Evolutionary conservation across 2,329 filamentous ascomycete genomes (phyloP).

Genomic region (Ophiostoma fasciatum): DNA sequence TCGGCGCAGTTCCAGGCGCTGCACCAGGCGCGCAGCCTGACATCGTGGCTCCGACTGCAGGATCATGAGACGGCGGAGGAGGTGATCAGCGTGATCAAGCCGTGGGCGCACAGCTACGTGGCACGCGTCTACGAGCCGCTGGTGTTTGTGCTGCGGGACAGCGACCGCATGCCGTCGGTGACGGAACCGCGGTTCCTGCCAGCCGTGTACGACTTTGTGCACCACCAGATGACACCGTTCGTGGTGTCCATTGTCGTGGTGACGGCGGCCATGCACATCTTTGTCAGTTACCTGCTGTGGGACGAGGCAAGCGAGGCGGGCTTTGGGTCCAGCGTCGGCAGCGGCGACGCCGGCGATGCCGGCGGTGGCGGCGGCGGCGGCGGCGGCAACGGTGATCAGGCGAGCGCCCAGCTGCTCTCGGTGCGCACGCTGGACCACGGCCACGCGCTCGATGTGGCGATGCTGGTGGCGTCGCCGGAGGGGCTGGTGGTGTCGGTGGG

Average conservation of each 20-base stretch:
- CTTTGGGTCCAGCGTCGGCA: conserved; percentile 16
- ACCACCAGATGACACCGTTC: conserved; percentile 43
- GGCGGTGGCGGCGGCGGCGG: conserved; percentile 21
- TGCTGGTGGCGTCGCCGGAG: conserved; percentile 45
- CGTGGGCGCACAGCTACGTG: conserved; percentile 53
- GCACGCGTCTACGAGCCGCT: conserved; percentile 62
- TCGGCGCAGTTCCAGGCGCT: conserved; percentile 40
- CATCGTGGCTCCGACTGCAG: conserved; percentile 61
- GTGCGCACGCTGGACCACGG: conserved; percentile 46
- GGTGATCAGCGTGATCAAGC: conserved; percentile 62
- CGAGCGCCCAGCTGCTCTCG: no score
- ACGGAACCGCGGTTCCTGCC: conserved; percentile 35
- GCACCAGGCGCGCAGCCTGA: conserved; percentile 61
- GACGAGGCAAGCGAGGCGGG: conserved; percentile 28
- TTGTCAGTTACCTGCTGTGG: conserved; percentile 56
- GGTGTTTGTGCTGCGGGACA: conserved; percentile 54
- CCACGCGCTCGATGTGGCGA: conserved; percentile 54
- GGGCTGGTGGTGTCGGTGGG: conserved; percentile 56
- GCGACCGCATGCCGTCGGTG: conserved; percentile 45
- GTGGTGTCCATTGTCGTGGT: conserved; percentile 47
- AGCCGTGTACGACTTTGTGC: conserved; percentile 52
- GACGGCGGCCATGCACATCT: conserved; percentile 48
- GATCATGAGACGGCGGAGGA: conserved; percentile 67
- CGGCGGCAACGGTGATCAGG: conserved; percentile 24
- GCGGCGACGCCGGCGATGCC: conserved; percentile 28